Base-by-base conservation (phyloP, 2,329 filamentous ascomycete species). In the Scedosporium apiospermum region DNA sequence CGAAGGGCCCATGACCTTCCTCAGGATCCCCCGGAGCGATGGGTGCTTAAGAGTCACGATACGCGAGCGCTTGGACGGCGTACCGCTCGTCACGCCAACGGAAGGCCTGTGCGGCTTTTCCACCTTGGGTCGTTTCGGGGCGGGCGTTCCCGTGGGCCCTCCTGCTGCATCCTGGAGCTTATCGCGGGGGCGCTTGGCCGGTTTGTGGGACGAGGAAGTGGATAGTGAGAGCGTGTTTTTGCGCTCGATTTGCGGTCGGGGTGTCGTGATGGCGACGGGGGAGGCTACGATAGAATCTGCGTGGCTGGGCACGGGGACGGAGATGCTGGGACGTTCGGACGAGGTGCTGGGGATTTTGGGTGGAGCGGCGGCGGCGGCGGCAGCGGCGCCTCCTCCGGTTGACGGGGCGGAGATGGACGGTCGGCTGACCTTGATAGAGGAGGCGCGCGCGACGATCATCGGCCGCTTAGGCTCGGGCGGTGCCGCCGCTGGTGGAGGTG, bases 381-480 rank as follows among this genome's bases (percentile, higher is more conserved):
- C 34, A 2, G 60, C 30, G 23, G 9, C 10, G 57, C 49, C 34
- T 16, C 42, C 42, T 12, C 7, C 49, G 5, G 58, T 10, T 0
- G 44, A 51, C 49, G 49, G 6, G 10, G 46, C 60, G 6, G 60
- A 42, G 9, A 61, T 57, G 16, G 60, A 61, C 3, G 60, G 60
- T 14, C 60, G n/a, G 60, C 49, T 61, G 60, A 61, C 60, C n/a
- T 61, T 61, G 49, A 61, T 61, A 16, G 64, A 65, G 9, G 61
- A 62, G 60, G 63, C 61, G 41, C 65, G 65, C 26, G 63, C 59
- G 41, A 66, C 55, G 18, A 65, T 66, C 27, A 66, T 49, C 41
- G 65, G 65, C 58, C 64, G 59, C 23, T 65, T 61, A 10, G 61
- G 63, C 26, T 61, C 44, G 30, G 57, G 7, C 10, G 51, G 51